These are phyloP conservation scores for Sporothrix humicola DNA, from an alignment of 2,329 filamentous ascomycete species.

Conservation along the genomic window DNA sequence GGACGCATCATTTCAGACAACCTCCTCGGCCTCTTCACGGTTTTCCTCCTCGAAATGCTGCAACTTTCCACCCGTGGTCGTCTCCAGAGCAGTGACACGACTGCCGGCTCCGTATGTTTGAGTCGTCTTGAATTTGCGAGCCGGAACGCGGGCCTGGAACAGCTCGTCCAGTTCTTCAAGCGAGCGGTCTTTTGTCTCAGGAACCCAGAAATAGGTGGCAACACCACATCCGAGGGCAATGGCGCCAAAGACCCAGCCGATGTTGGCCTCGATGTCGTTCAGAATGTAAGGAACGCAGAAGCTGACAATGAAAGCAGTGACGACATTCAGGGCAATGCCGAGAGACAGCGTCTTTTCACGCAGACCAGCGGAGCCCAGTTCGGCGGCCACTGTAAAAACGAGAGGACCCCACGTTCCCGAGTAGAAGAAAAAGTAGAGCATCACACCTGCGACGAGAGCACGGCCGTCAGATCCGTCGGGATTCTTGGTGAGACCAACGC, in stretches of 20 bases:
- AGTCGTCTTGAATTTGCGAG: conserved; percentile 28
- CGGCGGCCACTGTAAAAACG: conserved; percentile 22
- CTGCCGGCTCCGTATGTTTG: conserved; percentile 30
- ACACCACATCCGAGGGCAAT: conserved; percentile 26
- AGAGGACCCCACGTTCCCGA: conserved; percentile 30
- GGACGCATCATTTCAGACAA: background rate
- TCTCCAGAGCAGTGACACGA: conserved; percentile 12
- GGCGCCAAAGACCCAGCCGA: conserved; percentile 31
- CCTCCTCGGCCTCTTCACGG: background rate
- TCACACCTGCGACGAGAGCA: conserved; percentile 28
- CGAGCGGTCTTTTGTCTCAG: conserved; percentile 30
- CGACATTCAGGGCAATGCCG: conserved; percentile 31
- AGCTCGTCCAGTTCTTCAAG: conserved; percentile 31
- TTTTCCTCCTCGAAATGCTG: conserved; percentile 12
- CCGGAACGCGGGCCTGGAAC: conserved; percentile 18
- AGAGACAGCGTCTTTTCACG: conserved; percentile 32
- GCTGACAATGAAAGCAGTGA: conserved; percentile 29
- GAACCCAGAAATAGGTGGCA: conserved; percentile 25
- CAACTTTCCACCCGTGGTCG: background rate
- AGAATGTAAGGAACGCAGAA: conserved; percentile 32
- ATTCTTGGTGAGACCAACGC: conserved; percentile 28
- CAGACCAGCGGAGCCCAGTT: conserved; percentile 25
- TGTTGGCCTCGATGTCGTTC: conserved; percentile 33
- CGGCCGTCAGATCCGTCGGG: conserved; percentile 19
- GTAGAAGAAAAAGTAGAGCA: conserved; percentile 33